Conservation (phyloP, 2,329 filamentous ascomycete species). For the Pseudocercospora pini-densiflorae region DNA sequence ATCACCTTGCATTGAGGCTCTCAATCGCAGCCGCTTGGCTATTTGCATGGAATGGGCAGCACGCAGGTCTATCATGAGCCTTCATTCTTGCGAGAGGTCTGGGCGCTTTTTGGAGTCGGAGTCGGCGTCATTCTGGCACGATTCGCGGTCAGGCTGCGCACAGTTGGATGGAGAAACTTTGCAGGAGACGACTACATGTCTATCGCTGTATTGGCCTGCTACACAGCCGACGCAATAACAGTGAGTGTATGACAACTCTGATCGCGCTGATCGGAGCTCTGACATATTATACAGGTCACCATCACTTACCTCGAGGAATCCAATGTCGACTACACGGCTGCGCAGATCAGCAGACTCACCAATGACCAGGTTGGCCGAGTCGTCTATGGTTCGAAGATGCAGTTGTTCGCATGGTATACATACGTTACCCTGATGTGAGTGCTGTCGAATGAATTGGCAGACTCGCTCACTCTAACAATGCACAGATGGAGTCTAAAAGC, state of each 20-base stretch:
- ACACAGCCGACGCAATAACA: constrained; percentile 43
- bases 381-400: constrained; percentile 42
- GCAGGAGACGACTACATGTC: constrained; percentile 48
- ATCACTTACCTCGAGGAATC: constrained; percentile 38
- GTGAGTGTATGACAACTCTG: constrained; percentile 28
- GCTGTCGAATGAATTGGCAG: not conserved
- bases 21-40: no score
- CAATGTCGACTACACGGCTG: constrained; percentile 35
- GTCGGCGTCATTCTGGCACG: constrained; percentile 40
- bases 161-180: constrained; percentile 44
- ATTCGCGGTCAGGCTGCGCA: constrained; percentile 44
- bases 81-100: constrained; percentile 29
- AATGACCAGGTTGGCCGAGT: constrained; percentile 37
- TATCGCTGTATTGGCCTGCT: constrained; percentile 42
- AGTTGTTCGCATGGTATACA: constrained; percentile 47
- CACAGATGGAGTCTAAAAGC: constrained; percentile 37
- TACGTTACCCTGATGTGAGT: constrained; percentile 26
- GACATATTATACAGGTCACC: constrained; percentile 21
- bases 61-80: constrained; percentile 31
- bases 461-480: constrained; percentile 36
- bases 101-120: constrained; percentile 40
- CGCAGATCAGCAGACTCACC: constrained; percentile 33
- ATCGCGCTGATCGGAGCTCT: not conserved
- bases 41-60: constrained; percentile 22
- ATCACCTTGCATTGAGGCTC: constrained; percentile 5